phyloP scores from a whole-genome alignment of 768 basidiomycete genomes.

The Suillus occidentalis region DNA sequence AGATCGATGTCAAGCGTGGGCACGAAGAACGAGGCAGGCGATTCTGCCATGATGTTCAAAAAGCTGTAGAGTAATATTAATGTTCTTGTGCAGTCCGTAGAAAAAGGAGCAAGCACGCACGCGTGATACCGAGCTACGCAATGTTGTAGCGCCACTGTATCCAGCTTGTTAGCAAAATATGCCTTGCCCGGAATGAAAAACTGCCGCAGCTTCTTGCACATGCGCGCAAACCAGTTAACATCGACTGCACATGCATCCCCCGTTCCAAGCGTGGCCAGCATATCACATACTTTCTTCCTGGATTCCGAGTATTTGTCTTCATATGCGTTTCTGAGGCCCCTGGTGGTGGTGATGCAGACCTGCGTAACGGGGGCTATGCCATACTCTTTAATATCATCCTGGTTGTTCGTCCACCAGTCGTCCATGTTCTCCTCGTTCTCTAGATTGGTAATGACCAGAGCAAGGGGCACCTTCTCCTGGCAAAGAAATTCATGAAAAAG shows the following conservation, averaged over 20 bases:
- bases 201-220: background rate
- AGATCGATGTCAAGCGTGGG: slow-evolving; percentile 72
- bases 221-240: background rate
- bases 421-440: slow-evolving; percentile 38
- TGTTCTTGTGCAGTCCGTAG: background rate
- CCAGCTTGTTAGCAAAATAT: slow-evolving; percentile 38
- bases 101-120: slow-evolving; percentile 28
- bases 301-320: slow-evolving; percentile 19
- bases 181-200: background rate
- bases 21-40: slow-evolving; percentile 45
- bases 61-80: slow-evolving; percentile 38
- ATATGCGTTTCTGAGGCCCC: background rate
- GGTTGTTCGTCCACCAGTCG: slow-evolving; percentile 35
- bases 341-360: slow-evolving; percentile 32
- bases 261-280: slow-evolving; percentile 9
- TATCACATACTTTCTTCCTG: slow-evolving; percentile 22
- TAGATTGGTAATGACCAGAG: slow-evolving; percentile 35
- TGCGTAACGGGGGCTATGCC: slow-evolving; percentile 28
- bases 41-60: slow-evolving; percentile 52
- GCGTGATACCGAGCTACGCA: slow-evolving; percentile 59
- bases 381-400: slow-evolving; percentile 16
- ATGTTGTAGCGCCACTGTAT: slow-evolving; percentile 46
- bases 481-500: slow-evolving; percentile 36
- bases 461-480: slow-evolving; percentile 32
- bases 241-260: background rate